Percentiles rank a stretch among this genome's conserved stretches.
Evolutionary conservation across 352 stramenopile genomes (phyloP).

Genomic region (Pythium brachiatum): DNA sequence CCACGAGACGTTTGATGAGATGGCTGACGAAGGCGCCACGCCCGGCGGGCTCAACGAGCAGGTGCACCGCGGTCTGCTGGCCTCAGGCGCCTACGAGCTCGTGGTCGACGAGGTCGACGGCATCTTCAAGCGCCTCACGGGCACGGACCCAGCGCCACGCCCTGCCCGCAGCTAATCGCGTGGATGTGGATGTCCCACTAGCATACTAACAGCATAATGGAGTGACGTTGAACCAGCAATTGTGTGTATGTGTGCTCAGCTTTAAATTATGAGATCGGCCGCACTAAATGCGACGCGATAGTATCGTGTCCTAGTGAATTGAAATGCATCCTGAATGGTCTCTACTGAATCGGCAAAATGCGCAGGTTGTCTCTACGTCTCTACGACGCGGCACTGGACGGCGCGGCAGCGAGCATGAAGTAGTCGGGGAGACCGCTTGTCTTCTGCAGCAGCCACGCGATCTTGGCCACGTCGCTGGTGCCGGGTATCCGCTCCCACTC

Average conservation of each 20-base stretch:
- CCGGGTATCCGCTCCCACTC: conserved; percentile 84
- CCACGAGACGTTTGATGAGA: conserved; percentile 73
- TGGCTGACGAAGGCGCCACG: conserved; percentile 81
- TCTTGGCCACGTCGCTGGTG: conserved; percentile 60
- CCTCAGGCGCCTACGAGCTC: conserved; percentile 73
- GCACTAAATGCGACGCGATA: no score
- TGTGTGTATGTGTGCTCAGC: no score
- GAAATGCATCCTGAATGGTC: not conserved
- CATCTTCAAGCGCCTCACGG: conserved; percentile 81
- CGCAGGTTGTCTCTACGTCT: not conserved
- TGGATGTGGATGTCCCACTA: not conserved
- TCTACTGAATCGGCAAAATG: conserved; percentile 1
- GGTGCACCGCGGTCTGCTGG: conserved; percentile 66
- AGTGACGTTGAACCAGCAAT: not conserved
- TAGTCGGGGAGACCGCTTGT: conserved; percentile 46
- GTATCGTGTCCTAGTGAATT: not conserved
- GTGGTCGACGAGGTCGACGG: conserved; percentile 77
- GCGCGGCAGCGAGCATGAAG: conserved; percentile 12
- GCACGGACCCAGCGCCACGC: conserved; percentile 56
- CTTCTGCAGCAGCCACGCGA: conserved; percentile 74
- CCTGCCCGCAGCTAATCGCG: conserved; percentile 28
- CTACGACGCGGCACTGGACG: not conserved
- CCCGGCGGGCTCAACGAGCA: conserved; percentile 83
- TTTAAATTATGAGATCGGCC: conserved; percentile 7
- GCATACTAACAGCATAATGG: not conserved